phyloP scores from a whole-genome alignment of 148 eudicot species.

The Hydrangea macrophylla region DNA sequence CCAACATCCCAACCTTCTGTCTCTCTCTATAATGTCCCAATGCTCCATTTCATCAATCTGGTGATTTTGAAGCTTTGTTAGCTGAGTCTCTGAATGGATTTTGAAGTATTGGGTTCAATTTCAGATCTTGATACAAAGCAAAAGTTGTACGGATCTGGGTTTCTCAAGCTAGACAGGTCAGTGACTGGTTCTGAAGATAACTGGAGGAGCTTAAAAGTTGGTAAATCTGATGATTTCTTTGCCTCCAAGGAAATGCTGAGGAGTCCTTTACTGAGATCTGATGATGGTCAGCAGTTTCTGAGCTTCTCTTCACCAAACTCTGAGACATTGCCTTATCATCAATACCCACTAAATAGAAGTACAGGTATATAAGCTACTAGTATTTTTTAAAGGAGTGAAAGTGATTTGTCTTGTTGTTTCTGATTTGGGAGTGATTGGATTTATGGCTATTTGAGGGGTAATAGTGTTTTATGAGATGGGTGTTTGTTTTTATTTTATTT shows the following conservation, averaged over 20 bases:
- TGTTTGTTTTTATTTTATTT: no score
- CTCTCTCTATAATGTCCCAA: background rate
- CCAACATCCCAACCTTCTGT: background rate
- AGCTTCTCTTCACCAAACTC: slow-evolving; percentile 45
- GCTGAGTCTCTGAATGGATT: slow-evolving; percentile 30
- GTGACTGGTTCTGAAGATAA: slow-evolving; percentile 19
- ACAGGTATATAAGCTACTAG: no score
- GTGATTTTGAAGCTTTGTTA: no score
- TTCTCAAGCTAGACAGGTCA: slow-evolving; percentile 27
- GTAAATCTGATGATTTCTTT: slow-evolving; percentile 22
- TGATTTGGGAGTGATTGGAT: background rate
- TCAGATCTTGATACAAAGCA: slow-evolving; percentile 26
- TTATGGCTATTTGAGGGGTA: background rate
- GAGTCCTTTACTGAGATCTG: slow-evolving; percentile 26
- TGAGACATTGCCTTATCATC: slow-evolving; percentile 18
- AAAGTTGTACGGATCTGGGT: slow-evolving; percentile 37
- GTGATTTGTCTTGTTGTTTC: no score
- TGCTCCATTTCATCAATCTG: slow-evolving; percentile 1
- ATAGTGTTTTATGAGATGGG: no score
- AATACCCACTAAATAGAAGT: slow-evolving; percentile 14
- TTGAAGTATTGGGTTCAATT: slow-evolving; percentile 22
- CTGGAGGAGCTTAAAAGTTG: slow-evolving; percentile 26
- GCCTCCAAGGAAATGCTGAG: slow-evolving; percentile 17
- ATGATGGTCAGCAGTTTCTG: slow-evolving; percentile 36
- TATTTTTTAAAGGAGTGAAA: no score